phyloP scores from a whole-genome alignment of 2,329 filamentous ascomycete species.

The Cephalotrichum gorgonifer region DNA sequence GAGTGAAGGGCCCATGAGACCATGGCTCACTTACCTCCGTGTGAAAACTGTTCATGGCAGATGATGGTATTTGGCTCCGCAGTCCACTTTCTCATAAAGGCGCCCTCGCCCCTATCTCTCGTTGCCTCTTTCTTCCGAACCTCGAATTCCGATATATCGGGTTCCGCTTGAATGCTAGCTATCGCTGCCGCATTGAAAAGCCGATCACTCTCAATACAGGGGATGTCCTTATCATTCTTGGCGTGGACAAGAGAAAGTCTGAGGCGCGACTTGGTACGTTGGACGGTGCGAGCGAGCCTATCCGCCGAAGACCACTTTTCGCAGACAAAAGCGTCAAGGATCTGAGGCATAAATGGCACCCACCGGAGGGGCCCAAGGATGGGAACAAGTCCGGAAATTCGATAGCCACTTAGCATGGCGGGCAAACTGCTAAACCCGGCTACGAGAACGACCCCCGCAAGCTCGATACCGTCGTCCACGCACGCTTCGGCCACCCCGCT shows the following conservation, averaged over 20 bases:
- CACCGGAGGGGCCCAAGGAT: constrained; percentile 59
- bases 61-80: constrained; percentile 35
- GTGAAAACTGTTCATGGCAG: constrained; percentile 41
- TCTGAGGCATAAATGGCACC: constrained; percentile 21
- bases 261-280: constrained; percentile 39
- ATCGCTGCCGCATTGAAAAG: constrained; percentile 51
- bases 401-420: constrained; percentile 65
- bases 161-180: constrained; percentile 28
- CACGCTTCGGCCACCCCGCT: constrained; percentile 65
- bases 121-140: constrained; percentile 36
- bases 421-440: constrained; percentile 70
- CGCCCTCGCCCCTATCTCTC: constrained; percentile 29
- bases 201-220: constrained; percentile 57
- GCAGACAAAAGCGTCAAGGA: constrained; percentile 55
- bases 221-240: constrained; percentile 72
- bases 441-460: constrained; percentile 71
- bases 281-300: constrained; percentile 50
- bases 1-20: neutral
- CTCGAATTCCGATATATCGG: constrained; percentile 26
- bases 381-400: constrained; percentile 67
- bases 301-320: constrained; percentile 72
- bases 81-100: constrained; percentile 36
- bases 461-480: constrained; percentile 48
- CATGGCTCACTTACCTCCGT: constrained; percentile 35
- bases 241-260: constrained; percentile 70